Evolutionary conservation across 495 filamentous ascomycete species (phyloP), one percentile per base, ranked within the genome.

Genomic region (Penicillium goetzii): DNA sequence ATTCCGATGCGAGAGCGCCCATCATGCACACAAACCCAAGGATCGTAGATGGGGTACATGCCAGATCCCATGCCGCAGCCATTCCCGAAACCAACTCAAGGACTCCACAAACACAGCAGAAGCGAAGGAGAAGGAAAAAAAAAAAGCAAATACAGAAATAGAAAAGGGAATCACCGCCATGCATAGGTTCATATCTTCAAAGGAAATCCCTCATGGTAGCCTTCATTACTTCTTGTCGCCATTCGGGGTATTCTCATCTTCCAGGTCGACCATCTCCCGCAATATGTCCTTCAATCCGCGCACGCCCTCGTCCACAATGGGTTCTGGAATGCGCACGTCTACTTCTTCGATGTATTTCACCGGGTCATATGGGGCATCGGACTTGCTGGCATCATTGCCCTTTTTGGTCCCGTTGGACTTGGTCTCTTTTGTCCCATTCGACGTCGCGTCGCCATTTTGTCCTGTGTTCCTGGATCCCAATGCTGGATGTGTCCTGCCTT

Each of bases 251-350:
- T 60, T 71, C 58, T 83, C 78, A 30, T 79, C 81, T 36, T 82
- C 78, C 38, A 84, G 66, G 11, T 81, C 74, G 30, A 81, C 78
- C 61, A 84, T 77, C 57, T 83, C 81, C 34, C 81, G 72, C 53
- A 84, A 58, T 3, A 81, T 76, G 17, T 83, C 81, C 57, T 82
- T 81, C 43, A 84, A 68, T 5, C 79, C 77, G 4, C 74, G 64
- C 2, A 80, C 77, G 5, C 79, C 79, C 61, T 81, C 78, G n/a
- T 79, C 78, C 26, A 81, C 79, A 15, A 80, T 75, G 9, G 66
- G 61, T 38, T 74, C 65, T 0, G 79, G 79, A 36, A 81, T 78
- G 28, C 78, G 71, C 61, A 81, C 74, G 63, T 81, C 75, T 34
- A 78, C 70, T 14, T 74, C 72, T 61, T 76, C 73, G 41, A 78